Conservation (phyloP, 176 grass and related monocot genomes). For the Musa itinerans region DNA sequence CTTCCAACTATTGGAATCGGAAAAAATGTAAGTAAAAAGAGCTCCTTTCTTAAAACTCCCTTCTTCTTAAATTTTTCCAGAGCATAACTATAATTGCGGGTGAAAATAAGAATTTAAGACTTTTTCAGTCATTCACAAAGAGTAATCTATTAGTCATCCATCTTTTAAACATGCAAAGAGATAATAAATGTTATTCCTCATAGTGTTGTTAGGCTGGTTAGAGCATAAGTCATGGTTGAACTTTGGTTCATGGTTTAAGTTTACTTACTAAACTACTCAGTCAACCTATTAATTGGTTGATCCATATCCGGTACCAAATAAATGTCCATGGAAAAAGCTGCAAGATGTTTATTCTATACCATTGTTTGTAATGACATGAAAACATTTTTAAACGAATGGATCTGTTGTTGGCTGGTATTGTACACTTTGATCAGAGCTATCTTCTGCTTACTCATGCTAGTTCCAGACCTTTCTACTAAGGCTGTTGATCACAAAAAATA, state of each 20-base stretch:
- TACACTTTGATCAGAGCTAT: neutral
- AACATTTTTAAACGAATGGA: neutral
- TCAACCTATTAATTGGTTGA: neutral
- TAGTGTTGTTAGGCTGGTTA: neutral
- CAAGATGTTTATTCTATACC: neutral
- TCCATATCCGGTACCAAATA: neutral
- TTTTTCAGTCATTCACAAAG: neutral
- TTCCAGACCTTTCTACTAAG: neutral
- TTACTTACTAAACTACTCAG: neutral
- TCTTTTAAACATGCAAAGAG: no score
- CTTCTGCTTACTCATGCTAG: neutral
- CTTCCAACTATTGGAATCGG: conserved; percentile 69
- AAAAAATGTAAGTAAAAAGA: conserved; percentile 69
- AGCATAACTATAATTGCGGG: neutral
- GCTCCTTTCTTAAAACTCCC: neutral
- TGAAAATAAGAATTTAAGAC: neutral
- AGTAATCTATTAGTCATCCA: no score
- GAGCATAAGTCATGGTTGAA: neutral
- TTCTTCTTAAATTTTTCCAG: neutral
- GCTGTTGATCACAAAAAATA: neutral
- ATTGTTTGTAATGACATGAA: neutral
- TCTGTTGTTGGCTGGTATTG: neutral
- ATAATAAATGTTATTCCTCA: neutral
- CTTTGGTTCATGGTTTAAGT: neutral
- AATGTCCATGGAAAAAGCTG: neutral